Percentiles rank a stretch among this genome's conserved stretches.
Evolutionary conservation across 208 protist genomes (phyloP).

Genomic region (Trichomonas vaginalis): DNA sequence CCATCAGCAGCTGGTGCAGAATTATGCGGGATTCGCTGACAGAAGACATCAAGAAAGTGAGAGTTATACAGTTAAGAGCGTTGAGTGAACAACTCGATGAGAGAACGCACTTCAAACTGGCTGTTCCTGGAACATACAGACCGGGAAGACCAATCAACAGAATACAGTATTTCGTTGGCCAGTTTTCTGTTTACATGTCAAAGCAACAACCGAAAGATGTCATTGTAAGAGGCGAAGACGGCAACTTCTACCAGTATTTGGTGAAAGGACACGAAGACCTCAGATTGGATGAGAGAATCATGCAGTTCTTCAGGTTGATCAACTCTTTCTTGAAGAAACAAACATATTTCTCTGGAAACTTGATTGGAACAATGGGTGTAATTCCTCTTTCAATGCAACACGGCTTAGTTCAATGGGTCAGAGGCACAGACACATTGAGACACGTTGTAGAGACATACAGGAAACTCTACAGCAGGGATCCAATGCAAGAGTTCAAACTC

Average conservation of each 20-base stretch:
- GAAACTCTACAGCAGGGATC: background rate
- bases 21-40: background rate
- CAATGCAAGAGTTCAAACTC: background rate
- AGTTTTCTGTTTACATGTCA: background rate
- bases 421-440: background rate
- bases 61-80: background rate
- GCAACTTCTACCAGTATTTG: slow-evolving; percentile 15
- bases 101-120: background rate
- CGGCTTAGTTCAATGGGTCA: background rate
- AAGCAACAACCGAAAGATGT: slow-evolving; percentile 16
- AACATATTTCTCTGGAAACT: background rate
- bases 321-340: background rate
- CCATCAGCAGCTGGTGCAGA: background rate
- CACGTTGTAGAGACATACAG: background rate
- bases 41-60: background rate
- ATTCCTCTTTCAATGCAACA: slow-evolving; percentile 14
- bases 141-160: background rate
- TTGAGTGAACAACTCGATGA: background rate
- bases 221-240: background rate
- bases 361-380: background rate
- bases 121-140: background rate
- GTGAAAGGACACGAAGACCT: slow-evolving; percentile 13
- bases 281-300: background rate
- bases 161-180: background rate
- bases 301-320: slow-evolving; percentile 19